phyloP scores from a whole-genome alignment of 805 yeast species.

The Lipomyces chichibuensis region DNA sequence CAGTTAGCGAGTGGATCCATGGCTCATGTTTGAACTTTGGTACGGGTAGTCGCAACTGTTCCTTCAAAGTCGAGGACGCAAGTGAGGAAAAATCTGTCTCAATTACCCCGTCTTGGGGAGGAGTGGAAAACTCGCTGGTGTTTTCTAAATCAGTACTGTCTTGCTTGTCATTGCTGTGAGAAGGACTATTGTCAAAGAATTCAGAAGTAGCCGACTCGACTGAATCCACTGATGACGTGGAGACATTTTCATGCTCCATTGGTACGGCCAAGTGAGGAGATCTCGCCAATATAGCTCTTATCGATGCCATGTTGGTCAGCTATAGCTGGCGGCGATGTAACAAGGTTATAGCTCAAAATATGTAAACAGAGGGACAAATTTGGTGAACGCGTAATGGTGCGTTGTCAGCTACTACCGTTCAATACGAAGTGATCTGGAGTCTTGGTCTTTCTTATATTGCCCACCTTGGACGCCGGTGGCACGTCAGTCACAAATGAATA shows the following conservation, averaged over 20 bases:
- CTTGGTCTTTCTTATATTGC: too few relatives aligned
- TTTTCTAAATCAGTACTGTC: too few relatives aligned
- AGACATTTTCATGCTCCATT: neutral
- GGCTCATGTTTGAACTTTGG: slow-evolving; percentile 25
- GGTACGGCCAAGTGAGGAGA: neutral
- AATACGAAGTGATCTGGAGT: too few relatives aligned
- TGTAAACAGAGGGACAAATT: too few relatives aligned
- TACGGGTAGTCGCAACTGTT: slow-evolving; percentile 14
- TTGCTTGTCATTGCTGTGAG: neutral
- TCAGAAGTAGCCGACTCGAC: neutral
- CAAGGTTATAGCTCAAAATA: too few relatives aligned
- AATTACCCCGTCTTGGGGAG: neutral
- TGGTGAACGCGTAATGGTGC: too few relatives aligned
- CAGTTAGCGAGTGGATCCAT: slow-evolving; percentile 27
- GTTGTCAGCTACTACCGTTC: too few relatives aligned
- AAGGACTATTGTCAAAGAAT: neutral
- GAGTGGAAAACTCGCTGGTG: neutral
- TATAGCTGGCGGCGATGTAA: too few relatives aligned
- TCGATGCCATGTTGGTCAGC: neutral
- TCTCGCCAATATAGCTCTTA: neutral
- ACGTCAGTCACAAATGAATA: too few relatives aligned
- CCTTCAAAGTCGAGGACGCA: slow-evolving; percentile 15
- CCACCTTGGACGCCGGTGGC: too few relatives aligned
- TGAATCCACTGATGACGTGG: neutral
- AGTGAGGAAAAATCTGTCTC: slow-evolving; percentile 16